These are phyloP conservation scores for Chalciporus chontae DNA, from an alignment of 768 basidiomycete genomes.

Conservation along the genomic window DNA sequence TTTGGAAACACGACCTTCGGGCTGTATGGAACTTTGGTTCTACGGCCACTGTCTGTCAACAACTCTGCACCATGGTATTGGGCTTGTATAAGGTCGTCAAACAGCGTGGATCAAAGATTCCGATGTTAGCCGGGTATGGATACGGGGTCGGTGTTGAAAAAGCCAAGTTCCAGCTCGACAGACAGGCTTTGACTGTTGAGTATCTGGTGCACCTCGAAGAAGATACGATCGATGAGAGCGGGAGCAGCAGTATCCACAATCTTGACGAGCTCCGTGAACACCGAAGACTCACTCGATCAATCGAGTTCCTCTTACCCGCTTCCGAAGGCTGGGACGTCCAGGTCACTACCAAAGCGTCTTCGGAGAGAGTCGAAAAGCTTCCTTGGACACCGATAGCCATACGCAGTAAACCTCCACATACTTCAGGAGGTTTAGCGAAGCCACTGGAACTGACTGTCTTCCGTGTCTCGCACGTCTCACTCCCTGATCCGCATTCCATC, in stretches of 20 bases:
- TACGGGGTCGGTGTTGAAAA: conserved; percentile 78
- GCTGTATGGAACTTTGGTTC: conserved; percentile 80
- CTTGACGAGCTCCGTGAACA: conserved; percentile 71
- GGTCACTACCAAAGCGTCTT: conserved; percentile 69
- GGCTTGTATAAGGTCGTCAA: conserved; percentile 80
- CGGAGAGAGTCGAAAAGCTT: conserved; percentile 63
- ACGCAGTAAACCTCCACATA: conserved; percentile 36
- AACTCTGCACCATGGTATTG: conserved; percentile 81
- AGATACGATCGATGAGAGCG: conserved; percentile 25
- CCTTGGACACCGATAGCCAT: conserved; percentile 70
- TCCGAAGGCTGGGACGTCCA: conserved; percentile 86
- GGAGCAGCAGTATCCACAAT: conserved; percentile 34
- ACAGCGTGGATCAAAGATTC: conserved; percentile 70
- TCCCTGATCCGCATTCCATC: conserved; percentile 71
- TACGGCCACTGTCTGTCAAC: conserved; percentile 62
- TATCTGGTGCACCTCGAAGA: conserved; percentile 80
- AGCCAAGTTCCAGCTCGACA: conserved; percentile 73
- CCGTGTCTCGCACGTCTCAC: conserved; percentile 65
- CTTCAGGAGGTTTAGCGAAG: conserved; percentile 30
- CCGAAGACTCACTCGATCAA: conserved; percentile 64
- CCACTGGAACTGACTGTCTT: conserved; percentile 55
- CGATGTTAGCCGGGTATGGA: conserved; percentile 74
- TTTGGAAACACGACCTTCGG: conserved; percentile 94
- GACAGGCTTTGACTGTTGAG: conserved; percentile 79
- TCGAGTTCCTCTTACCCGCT: conserved; percentile 78